Conservation (phyloP, 2,329 filamentous ascomycete species). For the Raffaelea deltoideospora region DNA sequence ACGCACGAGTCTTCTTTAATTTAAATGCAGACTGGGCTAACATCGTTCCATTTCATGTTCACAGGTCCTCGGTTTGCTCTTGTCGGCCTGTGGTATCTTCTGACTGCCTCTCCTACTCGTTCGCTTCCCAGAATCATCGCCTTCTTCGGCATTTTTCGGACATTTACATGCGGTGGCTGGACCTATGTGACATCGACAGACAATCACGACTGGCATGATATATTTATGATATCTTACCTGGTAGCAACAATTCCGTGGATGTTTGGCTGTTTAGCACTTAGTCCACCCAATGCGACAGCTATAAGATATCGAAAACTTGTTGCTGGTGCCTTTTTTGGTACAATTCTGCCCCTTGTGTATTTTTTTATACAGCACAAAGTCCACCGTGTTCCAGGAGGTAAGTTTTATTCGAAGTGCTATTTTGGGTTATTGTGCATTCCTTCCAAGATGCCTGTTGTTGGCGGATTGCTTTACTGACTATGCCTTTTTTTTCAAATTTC, state of each 20-base stretch:
- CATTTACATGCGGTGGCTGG: conserved; percentile 91
- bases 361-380: conserved; percentile 99
- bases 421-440: not conserved
- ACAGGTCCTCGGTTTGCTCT: conserved; percentile 78
- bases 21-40: no score
- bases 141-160: conserved; percentile 68
- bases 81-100: conserved; percentile 79
- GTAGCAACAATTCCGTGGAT: conserved; percentile 94
- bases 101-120: conserved; percentile 63
- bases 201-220: conserved; percentile 96
- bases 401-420: conserved; percentile 15
- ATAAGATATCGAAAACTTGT: conserved; percentile 82
- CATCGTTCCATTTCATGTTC: not conserved
- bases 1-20: no score
- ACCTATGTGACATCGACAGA: conserved; percentile 97
- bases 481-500: not conserved
- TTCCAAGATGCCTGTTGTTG: not conserved
- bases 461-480: not conserved
- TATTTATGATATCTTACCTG: conserved; percentile 98
- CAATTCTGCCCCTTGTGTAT: conserved; percentile 78
- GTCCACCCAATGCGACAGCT: conserved; percentile 67
- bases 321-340: conserved; percentile 74
- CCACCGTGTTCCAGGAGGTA: conserved; percentile 84
- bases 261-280: conserved; percentile 72
- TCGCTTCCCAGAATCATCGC: conserved; percentile 70